Base-by-base conservation (phyloP, 306 rosid species). In the Cucurbita pepo region DNA sequence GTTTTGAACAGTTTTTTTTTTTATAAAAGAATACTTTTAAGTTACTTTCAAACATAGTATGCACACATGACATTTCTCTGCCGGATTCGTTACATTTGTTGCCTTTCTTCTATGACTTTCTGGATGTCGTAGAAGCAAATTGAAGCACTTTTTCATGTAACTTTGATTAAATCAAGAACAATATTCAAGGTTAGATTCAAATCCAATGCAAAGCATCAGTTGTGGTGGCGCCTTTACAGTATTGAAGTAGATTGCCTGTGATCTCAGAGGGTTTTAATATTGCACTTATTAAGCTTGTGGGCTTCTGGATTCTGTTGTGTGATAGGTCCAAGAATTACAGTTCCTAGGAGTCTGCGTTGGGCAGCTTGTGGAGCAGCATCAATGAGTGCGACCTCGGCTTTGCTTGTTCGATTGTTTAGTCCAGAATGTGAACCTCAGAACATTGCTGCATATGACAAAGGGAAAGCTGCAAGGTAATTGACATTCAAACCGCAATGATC, bases 341-440 rank as follows among this genome's bases (percentile, higher is more conserved):
- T 84, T 75, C 96, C 92, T 5, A 85, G 97, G 84, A 89, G 90
- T 71, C 83, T 91, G 73, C 89, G 96, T 11, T 94, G 97, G 97
- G 97, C 86, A 12, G 90, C 95, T 18, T 86, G 97, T 65, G 97
- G 97, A 60, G 97, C 95, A 18, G 85, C 88, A 54, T 78, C 92
- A 18, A 79, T 79, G 7, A 83, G 99, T 81, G 82, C 99, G 38
- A 73, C 96, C 75, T 78, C 96, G 6, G 95, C 96, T 80, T 84
- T 94, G 83, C 81, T 94, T 81, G 99, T 94, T 22, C 86, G 90
- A 8, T 82, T 89, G 69, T 82, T 94, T 75, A 89, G 99, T 72
- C 96, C 99, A 8, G 96, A 94, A 81, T 94, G 99, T 56, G 99
- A 94, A 77, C 97, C 99, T 52, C 99, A 94, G 71, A 94, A 94